Base-by-base conservation (phyloP, 352 stramenopile species). In the Pilasporangium apinafurcum region DNA sequence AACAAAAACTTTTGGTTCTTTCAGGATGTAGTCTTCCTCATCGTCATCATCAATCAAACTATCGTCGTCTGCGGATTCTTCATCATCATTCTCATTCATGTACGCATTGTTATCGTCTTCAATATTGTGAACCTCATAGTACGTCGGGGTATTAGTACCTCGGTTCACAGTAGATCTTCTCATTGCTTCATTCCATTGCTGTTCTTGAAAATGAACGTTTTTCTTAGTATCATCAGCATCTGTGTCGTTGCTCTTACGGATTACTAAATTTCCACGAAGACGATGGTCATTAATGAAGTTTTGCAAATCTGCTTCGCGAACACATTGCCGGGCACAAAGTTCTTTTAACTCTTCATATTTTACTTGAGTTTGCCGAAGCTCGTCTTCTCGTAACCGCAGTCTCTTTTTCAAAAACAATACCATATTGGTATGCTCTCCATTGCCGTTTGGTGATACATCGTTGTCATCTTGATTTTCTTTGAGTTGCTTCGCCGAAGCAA, bases 221-320 rank as follows among this genome's bases (percentile, higher is more conserved):
- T 34, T 44, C 14, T 17, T 32, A 20, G 21, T 35, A 8, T 12
- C 37, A 24, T 42, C 51, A 5, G 40, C 36, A 14, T 62, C 55
- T 14, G 31, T 35, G 8, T 51, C 40, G 18, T 25, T 52, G 2
- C 54, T 48, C 35, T 79, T 80, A 12, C 55, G 45, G 40, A 86
- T 73, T 14, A 83, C 49, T 8, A 87, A 57, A 26, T 86, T 85
- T 5, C 78, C 78, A 2, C 78, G 72, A 21, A 90, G 48, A 8
- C 78, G 78, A 38, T 90, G 74, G 30, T 86, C 78, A 30, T 87
- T 86, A 50, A 90, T 83, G 41, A 86, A 87, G 35, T 87, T 90
- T 46, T 87, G 78, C 22, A 90, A 28, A 45, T 83, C 78, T 2
- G 72, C 70, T 42, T 90, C 78, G 13, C 78, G 72, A 34, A 90